Base-by-base conservation (phyloP, 2,329 filamentous ascomycete species). In the Cladosporium colombiae region DNA sequence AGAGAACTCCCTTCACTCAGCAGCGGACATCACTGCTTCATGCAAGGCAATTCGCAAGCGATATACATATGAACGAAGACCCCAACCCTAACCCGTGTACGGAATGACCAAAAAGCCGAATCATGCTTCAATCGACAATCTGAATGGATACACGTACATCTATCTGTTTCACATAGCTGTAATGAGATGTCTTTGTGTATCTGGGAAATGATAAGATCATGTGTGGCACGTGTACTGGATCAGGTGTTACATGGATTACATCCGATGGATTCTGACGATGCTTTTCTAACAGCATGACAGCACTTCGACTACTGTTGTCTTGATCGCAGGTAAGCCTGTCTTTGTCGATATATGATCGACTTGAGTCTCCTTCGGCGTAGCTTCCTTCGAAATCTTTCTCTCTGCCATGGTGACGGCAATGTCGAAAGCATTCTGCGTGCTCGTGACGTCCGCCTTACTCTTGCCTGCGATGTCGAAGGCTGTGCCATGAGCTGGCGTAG, bases 401-500 rank as follows among this genome's bases (percentile, higher is more conserved):
- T 66, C 55, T 18, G 67, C 67, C 65, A 68, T 67, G 16, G 62
- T 63, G 23, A 67, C 65, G 3, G 65, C 67, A 29, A 68, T 57
- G 37, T 68, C 63, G 37, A 68, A 67, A 52, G 67, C 67, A 16
- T 63, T 66, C 53, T 68, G 67, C 33, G 44, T 68, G 37, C 67
- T 68, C 16, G 29, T 60, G 2, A 65, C 62, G 25, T 63, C 66
- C 29, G 67, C 67, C 31, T 63, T 8, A 21, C 67, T 68, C 55
- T 67, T 67, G 8, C 67, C 67, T 0, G 64, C 67, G 21, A 68
- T 68, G 23, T 68, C 67, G 33, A 67, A 68, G 16, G 65, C 67
- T 10, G 67, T 68, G 2, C 67, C 67, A 31, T 68, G 65, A 40
- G 67, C 67, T 6, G 67, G 67, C 4, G 67, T 68, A 10, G 67